These are phyloP conservation scores for Fereydounia khargensis DNA, from an alignment of 1,284 basidiomycete species.

Conservation along the genomic window DNA sequence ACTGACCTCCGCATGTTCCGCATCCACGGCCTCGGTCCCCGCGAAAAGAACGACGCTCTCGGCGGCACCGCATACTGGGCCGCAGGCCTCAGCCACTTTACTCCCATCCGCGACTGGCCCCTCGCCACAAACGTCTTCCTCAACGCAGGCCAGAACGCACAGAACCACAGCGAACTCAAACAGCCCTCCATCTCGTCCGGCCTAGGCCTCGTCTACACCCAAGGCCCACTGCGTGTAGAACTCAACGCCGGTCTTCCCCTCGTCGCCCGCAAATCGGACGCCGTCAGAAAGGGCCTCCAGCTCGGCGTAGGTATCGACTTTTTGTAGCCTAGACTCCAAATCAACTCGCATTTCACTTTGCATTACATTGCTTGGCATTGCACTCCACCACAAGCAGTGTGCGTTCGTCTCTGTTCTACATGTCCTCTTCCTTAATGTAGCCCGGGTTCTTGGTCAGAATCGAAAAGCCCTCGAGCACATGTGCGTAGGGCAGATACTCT, in stretches of 20 bases:
- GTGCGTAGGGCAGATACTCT: conserved; percentile 87
- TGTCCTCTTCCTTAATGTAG: conserved; percentile 53
- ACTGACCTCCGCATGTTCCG: conserved; percentile 84
- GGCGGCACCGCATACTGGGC: conserved; percentile 89
- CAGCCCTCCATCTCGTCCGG: conserved; percentile 71
- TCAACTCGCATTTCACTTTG: neutral
- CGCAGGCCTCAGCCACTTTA: conserved; percentile 74
- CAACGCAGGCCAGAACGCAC: conserved; percentile 80
- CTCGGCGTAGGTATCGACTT: conserved; percentile 77
- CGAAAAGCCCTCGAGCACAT: conserved; percentile 57
- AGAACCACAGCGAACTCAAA: conserved; percentile 16
- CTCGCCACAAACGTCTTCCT: conserved; percentile 80
- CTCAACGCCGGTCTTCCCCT: conserved; percentile 89
- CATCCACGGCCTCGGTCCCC: conserved; percentile 78
- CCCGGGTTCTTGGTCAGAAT: conserved; percentile 59
- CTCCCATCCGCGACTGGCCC: conserved; percentile 85
- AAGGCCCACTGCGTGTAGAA: conserved; percentile 81
- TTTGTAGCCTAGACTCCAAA: conserved; percentile 9
- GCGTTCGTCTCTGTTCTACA: too few relatives aligned
- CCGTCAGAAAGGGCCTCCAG: conserved; percentile 76
- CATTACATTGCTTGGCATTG: too few relatives aligned
- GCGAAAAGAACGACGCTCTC: conserved; percentile 73
- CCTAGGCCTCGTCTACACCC: conserved; percentile 83
- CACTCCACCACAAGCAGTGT: too few relatives aligned
- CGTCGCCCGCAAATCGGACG: conserved; percentile 73